phyloP scores from a whole-genome alignment of 345 rosid species.

The Schrenkiella parvula region DNA sequence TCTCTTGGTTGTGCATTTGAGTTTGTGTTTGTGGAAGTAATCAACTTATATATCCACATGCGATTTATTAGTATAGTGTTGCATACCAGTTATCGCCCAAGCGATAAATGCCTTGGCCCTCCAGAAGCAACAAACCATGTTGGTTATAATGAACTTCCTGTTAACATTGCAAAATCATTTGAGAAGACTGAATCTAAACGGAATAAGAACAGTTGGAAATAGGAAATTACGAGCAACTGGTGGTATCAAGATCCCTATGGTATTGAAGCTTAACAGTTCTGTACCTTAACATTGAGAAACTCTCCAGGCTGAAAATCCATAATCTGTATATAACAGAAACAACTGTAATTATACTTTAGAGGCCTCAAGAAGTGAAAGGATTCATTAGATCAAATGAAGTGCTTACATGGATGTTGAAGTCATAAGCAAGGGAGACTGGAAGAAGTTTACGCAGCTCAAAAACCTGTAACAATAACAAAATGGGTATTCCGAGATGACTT shows the following conservation, averaged over 20 bases:
- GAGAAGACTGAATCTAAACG: not conserved
- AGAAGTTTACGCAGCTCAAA: constrained; percentile 90
- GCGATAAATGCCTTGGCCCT: constrained; percentile 89
- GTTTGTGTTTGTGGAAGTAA: not conserved
- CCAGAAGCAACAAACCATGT: constrained; percentile 88
- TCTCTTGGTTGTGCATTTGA: not conserved
- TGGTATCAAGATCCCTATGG: not conserved
- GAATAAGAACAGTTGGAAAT: not conserved
- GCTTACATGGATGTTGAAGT: constrained; percentile 92
- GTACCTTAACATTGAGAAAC: constrained; percentile 85
- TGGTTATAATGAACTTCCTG: constrained; percentile 97
- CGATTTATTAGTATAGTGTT: not conserved
- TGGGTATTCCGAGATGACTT: not conserved
- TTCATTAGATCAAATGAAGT: constrained; percentile 1
- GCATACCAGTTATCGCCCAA: constrained; percentile 82
- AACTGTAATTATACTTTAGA: constrained; percentile 10
- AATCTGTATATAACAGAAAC: constrained; percentile 44
- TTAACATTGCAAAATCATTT: constrained; percentile 5
- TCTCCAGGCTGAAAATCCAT: constrained; percentile 98
- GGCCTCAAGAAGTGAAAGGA: constrained; percentile 8
- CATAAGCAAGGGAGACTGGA: constrained; percentile 59
- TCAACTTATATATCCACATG: not conserved
- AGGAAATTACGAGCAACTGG: not conserved
- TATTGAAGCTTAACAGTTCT: not conserved
- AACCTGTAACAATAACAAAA: constrained; percentile 41